Evolutionary conservation across 2,329 filamentous ascomycete species (phyloP), one percentile per base, ranked within the genome.

Genomic region (Cordyceps fumosorosea): DNA sequence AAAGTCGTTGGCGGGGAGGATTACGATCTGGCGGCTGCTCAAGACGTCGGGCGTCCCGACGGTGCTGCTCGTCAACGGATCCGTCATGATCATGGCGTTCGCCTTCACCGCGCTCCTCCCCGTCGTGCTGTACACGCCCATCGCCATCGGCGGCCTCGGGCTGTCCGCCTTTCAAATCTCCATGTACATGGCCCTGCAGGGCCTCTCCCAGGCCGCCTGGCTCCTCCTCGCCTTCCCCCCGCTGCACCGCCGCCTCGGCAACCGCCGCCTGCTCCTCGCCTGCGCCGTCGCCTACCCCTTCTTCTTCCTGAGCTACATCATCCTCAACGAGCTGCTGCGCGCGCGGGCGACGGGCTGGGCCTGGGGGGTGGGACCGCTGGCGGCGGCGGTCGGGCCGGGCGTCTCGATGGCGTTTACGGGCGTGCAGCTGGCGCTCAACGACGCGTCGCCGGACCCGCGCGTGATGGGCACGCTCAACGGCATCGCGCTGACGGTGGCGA

Each of bases 401-500:
- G 83, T 90, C 0, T 81, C 80, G 55, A 91, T 90, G 88, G 78
- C 81, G 2, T 89, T 89, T 69, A 92, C 88, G 0, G 86, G 80
- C 1, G 81, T 87, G 0, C 89, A 93, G 76, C 84, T 93, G 10
- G 85, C 85, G 0, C 70, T 93, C 37, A 93, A 93, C 72, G 89
- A 93, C 63, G 83, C 89, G 2, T 81, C 86, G 0, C 90, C 90
- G 0, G 84, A 80, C 11, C 81, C 84, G 1, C 77, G 79, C 48
- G 82, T 85, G 0, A 76, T 93, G 11, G 89, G 87, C 0, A 91
- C 85, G 0, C 75, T 95, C 32, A 93, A 93, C 67, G 87, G 87
- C 16, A 60, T 77, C 3, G 73, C 75, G 0, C 37, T 93, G 62
- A 88, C 88, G 0, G 68, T 85, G 0, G 74, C 78, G 0, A 86